Evolutionary conservation across 2,329 filamentous ascomycete genomes (phyloP).

Genomic region (Epichloe gansuensis): DNA sequence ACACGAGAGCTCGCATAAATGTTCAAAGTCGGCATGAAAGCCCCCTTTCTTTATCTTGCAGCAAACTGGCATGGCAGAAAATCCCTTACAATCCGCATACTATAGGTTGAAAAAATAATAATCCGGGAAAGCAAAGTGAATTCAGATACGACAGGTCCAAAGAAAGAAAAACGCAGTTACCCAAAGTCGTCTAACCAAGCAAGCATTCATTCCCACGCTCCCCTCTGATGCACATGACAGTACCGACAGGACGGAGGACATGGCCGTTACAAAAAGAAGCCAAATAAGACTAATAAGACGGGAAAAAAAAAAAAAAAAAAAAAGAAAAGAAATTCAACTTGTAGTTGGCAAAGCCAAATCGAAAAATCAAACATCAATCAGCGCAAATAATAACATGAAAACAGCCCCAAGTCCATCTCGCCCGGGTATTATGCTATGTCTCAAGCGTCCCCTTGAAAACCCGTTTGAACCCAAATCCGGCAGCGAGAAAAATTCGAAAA

Average conservation of each 20-base stretch:
- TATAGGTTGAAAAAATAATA: not conserved
- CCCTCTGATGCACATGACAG: conserved; percentile 7
- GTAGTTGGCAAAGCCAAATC: not conserved
- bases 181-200: conserved; percentile 3
- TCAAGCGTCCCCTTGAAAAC: not conserved
- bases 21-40: not conserved
- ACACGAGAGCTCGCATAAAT: too few species aligned
- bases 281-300: not conserved
- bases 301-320: not conserved
- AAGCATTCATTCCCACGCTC: conserved; percentile 3
- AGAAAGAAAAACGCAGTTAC: not conserved
- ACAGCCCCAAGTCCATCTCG: conserved; percentile 7
- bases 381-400: not conserved
- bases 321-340: conserved; percentile 1
- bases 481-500: not conserved
- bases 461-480: not conserved
- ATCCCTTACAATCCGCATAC: not conserved
- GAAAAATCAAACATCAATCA: not conserved
- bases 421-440: conserved; percentile 7
- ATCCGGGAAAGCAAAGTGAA: not conserved
- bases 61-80: not conserved
- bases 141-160: not conserved
- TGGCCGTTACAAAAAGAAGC: conserved; percentile 3
- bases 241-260: conserved; percentile 4
- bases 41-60: not conserved